phyloP scores from a whole-genome alignment of 345 rosid species.

The Brassica carinata region DNA sequence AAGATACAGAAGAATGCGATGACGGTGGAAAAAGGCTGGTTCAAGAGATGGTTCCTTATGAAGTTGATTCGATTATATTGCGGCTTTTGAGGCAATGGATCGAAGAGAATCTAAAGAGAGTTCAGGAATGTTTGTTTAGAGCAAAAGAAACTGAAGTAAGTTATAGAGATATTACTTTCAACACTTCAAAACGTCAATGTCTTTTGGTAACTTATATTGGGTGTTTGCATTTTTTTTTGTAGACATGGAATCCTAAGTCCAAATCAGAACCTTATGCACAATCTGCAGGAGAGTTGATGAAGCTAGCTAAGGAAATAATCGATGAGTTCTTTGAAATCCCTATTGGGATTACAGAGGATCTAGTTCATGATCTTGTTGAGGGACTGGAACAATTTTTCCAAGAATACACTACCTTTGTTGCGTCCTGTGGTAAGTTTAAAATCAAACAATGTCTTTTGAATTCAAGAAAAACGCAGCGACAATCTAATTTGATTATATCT shows the following conservation, averaged over 20 bases:
- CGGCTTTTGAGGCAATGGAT: constrained; percentile 68
- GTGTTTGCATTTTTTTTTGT: constrained; percentile 4
- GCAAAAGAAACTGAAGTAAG: constrained; percentile 85
- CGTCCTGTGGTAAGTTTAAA: constrained; percentile 67
- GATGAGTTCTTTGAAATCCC: constrained; percentile 87
- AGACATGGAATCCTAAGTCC: constrained; percentile 98
- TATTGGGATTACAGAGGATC: constrained; percentile 72
- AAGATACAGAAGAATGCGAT: constrained; percentile 77
- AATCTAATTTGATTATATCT: not conserved
- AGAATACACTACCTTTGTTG: constrained; percentile 72
- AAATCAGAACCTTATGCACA: constrained; percentile 88
- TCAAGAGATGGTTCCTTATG: constrained; percentile 83
- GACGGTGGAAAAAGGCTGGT: constrained; percentile 85
- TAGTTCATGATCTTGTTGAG: constrained; percentile 70
- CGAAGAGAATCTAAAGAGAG: constrained; percentile 53
- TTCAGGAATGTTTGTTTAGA: constrained; percentile 50
- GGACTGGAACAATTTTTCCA: constrained; percentile 67
- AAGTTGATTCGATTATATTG: constrained; percentile 67
- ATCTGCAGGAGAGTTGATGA: constrained; percentile 71
- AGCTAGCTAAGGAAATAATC: constrained; percentile 57
- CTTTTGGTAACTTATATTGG: not conserved
- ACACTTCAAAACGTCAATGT: not conserved
- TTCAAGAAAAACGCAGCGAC: not conserved
- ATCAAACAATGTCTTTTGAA: not conserved
- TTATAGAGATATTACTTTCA: not conserved